A percentile compares a stretch with the other conserved stretches of the same genome.
These are phyloP conservation scores for Coleophoma cylindrospora DNA, from an alignment of 2,329 filamentous ascomycete genomes.

Conservation along the genomic window DNA sequence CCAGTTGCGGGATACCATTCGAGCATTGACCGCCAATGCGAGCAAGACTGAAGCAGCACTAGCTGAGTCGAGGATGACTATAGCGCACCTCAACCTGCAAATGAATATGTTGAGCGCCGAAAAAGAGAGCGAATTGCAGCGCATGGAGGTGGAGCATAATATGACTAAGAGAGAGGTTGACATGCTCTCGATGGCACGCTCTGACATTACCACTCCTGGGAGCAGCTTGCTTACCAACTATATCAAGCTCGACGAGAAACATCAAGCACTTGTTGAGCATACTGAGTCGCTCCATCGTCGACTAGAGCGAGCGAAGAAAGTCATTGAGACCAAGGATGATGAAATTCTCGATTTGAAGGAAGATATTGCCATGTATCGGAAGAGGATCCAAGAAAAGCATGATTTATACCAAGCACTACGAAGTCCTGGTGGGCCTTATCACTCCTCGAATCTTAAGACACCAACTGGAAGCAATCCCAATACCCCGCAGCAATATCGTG, in stretches of 20 bases:
- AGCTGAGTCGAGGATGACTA: constrained; percentile 72
- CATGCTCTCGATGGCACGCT: constrained; percentile 43
- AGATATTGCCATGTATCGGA: constrained; percentile 72
- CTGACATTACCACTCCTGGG: background rate
- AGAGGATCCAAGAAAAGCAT: constrained; percentile 82
- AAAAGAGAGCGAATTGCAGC: constrained; percentile 77
- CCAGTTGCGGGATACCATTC: constrained; percentile 52
- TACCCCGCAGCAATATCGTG: constrained; percentile 35
- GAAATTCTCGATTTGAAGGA: constrained; percentile 66
- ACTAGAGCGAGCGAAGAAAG: constrained; percentile 67
- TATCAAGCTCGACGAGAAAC: constrained; percentile 58
- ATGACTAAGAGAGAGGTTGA: constrained; percentile 88
- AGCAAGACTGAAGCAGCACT: constrained; percentile 41
- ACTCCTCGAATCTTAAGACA: constrained; percentile 54
- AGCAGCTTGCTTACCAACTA: constrained; percentile 38
- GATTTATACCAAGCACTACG: constrained; percentile 79
- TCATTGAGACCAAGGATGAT: constrained; percentile 74
- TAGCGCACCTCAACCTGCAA: constrained; percentile 87
- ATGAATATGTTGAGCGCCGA: constrained; percentile 80
- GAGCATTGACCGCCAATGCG: constrained; percentile 49
- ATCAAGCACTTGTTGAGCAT: constrained; percentile 61
- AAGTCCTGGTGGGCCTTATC: constrained; percentile 66
- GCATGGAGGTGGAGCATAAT: constrained; percentile 85
- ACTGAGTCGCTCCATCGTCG: constrained; percentile 60
- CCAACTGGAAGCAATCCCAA: constrained; percentile 39